phyloP scores from a whole-genome alignment of 805 yeast genomes.

The Candida sphagnicola region DNA sequence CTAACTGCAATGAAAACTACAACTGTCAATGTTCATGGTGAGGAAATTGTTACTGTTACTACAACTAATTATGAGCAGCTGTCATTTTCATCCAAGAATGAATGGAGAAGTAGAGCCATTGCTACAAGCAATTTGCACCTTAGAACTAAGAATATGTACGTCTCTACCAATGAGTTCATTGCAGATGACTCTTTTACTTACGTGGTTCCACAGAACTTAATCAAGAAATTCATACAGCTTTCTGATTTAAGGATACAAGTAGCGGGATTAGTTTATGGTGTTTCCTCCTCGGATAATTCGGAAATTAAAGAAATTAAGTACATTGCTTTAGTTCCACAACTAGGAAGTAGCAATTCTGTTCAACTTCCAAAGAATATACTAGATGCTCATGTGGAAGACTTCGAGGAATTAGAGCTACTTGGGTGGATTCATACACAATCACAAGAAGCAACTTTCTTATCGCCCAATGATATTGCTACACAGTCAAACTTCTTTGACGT shows the following conservation, averaged over 20 bases:
- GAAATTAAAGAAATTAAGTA: constrained; percentile 75
- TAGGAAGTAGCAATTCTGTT: constrained; percentile 66
- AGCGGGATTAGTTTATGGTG: constrained; percentile 78
- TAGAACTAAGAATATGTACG: constrained; percentile 68
- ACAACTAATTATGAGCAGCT: constrained; percentile 85
- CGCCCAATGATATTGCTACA: constrained; percentile 67
- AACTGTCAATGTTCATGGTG: constrained; percentile 91
- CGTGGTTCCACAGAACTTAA: constrained; percentile 76
- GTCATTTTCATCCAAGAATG: constrained; percentile 76
- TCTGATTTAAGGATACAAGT: constrained; percentile 80
- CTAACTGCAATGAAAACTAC: constrained; percentile 76
- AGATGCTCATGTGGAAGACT: constrained; percentile 20
- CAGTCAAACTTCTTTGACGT: constrained; percentile 41
- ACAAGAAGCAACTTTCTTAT: constrained; percentile 56
- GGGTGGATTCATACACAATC: constrained; percentile 95
- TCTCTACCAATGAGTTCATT: constrained; percentile 62
- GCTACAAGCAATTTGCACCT: constrained; percentile 68
- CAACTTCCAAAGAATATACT: constrained; percentile 54
- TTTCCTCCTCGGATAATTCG: constrained; percentile 67
- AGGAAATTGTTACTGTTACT: constrained; percentile 90
- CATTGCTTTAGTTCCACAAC: constrained; percentile 81
- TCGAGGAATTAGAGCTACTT: constrained; percentile 60
- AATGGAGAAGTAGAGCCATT: constrained; percentile 88
- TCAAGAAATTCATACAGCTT: constrained; percentile 72
- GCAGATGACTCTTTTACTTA: constrained; percentile 55